Base-by-base conservation (phyloP, 1,139 yeast species). In the Taphrina betulina region DNA sequence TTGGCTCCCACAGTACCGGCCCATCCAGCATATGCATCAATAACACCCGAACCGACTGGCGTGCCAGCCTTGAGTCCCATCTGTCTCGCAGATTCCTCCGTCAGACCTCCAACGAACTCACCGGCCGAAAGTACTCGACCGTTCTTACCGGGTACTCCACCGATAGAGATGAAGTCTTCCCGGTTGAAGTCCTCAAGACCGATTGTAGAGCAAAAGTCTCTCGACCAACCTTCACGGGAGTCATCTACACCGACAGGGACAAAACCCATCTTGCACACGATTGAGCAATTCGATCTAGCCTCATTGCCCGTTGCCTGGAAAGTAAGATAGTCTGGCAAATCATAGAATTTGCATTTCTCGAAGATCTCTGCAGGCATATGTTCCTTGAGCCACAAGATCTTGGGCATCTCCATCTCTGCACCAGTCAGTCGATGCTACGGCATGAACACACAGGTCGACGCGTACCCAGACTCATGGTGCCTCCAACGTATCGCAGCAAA, bases 1-100 rank as follows among this genome's bases (percentile, higher is more conserved):
- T 82, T 81, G 1, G 95, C 95, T 28, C 96, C 98, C 58, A 90
- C 96, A 0, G 98, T 92, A 58, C 98, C 98, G 58, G 92, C 81
- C 97, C 97, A 92, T 53, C 98, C 98, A 7, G 97, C 95, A 67
- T 92, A 92, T 10, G 97, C 97, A 69, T 92, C 98, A 66, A 92
- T 92, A 34, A 92, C 95, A 64, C 96, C 96, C 1, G 95, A 82
- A 5, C 96, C 96, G 38, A 92, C 97, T 37, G 82, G 80, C 71
- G 95, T 85, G 57, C 78, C 77, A 24, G 84, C 78, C 10, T 92
- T 78, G 61, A 92, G 77, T 2, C 97, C 97, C 66, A 92, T 75
- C 56, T 87, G 89, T 44, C 77, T 78, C n/a, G 96, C 96, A 1
- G 95, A 80, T 50, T 72, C 66, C 17, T 73, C 72, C 22, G 80